phyloP scores from a whole-genome alignment of 352 stramenopile species.

The Phytophthora macrochlamydospora region DNA sequence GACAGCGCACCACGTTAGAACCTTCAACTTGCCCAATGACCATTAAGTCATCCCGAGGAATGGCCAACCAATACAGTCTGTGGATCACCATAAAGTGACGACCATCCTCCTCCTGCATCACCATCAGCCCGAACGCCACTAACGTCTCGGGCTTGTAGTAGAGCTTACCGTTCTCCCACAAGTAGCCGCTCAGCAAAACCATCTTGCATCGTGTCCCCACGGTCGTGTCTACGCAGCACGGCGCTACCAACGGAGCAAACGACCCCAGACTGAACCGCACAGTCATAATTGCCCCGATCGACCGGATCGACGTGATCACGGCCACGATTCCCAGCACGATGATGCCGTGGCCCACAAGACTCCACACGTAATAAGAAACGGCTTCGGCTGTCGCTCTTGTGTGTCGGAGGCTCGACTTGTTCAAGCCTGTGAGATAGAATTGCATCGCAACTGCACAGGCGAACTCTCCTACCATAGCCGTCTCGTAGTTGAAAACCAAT shows the following conservation, averaged over 20 bases:
- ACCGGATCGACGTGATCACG: slow-evolving; percentile 15
- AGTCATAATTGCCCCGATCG: slow-evolving; percentile 6
- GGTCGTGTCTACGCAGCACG: slow-evolving; percentile 26
- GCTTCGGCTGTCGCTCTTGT: slow-evolving; percentile 14
- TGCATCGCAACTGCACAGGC: slow-evolving; percentile 14
- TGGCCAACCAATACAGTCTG: slow-evolving; percentile 18
- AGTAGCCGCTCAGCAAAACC: slow-evolving; percentile 19
- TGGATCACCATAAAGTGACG: slow-evolving; percentile 23
- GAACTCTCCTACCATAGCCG: slow-evolving; percentile 20
- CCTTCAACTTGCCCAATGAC: slow-evolving; percentile 18
- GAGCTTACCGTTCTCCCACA: slow-evolving; percentile 15
- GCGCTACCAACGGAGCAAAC: slow-evolving; percentile 10
- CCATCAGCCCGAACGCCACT: slow-evolving; percentile 25
- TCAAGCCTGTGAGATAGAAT: slow-evolving; percentile 21
- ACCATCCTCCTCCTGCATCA: slow-evolving; percentile 12
- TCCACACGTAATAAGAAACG: slow-evolving; percentile 34
- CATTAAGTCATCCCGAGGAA: slow-evolving; percentile 21
- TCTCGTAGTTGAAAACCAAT: slow-evolving; percentile 28
- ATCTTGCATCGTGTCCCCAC: slow-evolving; percentile 24
- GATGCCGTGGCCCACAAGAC: slow-evolving; percentile 23
- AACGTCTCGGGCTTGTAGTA: slow-evolving; percentile 25
- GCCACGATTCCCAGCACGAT: slow-evolving; percentile 18
- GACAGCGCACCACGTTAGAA: slow-evolving; percentile 15
- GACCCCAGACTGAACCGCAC: slow-evolving; percentile 6
- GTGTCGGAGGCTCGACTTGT: slow-evolving; percentile 11